A percentile compares a stretch with the other conserved stretches of the same genome.
Conservation (phyloP, 2,329 filamentous ascomycete genomes). For the Pestalotiopsis sp. region DNA sequence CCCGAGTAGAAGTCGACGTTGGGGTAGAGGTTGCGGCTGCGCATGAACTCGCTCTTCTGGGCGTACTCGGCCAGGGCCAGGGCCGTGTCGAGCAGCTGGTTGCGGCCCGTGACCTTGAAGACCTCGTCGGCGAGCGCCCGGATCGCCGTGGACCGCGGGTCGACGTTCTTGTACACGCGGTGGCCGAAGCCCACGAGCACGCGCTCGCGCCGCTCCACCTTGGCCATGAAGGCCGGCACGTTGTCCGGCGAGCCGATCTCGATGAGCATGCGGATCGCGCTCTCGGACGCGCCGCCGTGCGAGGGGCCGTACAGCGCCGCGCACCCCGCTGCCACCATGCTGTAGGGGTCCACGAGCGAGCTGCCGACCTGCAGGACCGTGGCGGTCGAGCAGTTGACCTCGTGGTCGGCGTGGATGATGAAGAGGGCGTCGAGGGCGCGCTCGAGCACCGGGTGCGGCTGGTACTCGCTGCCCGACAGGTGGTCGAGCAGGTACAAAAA, state of each 20-base stretch:
- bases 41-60: conserved; percentile 49
- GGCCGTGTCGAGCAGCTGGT: conserved; percentile 53
- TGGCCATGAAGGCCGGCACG: conserved; percentile 51
- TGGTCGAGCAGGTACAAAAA: conserved; percentile 57
- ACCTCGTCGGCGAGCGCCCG: conserved; percentile 51
- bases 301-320: conserved; percentile 58
- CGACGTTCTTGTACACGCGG: conserved; percentile 56
- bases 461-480: conserved; percentile 48
- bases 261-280: conserved; percentile 56
- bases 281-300: conserved; percentile 62
- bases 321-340: conserved; percentile 54
- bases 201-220: conserved; percentile 52
- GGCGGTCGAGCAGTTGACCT: conserved; percentile 60
- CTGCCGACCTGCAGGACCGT: conserved; percentile 59
- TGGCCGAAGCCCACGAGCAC: conserved; percentile 60
- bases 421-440: conserved; percentile 56
- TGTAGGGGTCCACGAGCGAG: conserved; percentile 58
- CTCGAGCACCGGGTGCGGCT: conserved; percentile 51
- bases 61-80: conserved; percentile 48
- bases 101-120: conserved; percentile 52
- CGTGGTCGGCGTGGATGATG: conserved; percentile 61
- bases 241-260: conserved; percentile 53
- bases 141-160: conserved; percentile 55
- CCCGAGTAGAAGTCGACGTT: conserved; percentile 57
- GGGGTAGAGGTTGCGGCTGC: conserved; percentile 50